phyloP scores from a whole-genome alignment of 257 asterid genomes.

The Galeopsis tetrahit region DNA sequence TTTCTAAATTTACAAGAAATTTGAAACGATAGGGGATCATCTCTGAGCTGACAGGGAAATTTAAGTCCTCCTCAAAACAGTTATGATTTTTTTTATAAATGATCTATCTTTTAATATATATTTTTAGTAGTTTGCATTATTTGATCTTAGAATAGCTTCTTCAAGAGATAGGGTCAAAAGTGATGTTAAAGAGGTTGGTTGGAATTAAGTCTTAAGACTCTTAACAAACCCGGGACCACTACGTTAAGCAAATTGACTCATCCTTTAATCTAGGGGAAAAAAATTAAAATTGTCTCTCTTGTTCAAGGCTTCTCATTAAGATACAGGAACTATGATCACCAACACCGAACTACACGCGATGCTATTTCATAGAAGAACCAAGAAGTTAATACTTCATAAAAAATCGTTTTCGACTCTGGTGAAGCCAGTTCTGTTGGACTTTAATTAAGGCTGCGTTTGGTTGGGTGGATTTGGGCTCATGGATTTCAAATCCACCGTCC shows the following conservation, averaged over 20 bases:
- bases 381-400: neutral
- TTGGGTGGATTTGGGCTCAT: too few relatives aligned
- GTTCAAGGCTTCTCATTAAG: slow-evolving; percentile 13
- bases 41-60: slow-evolving; percentile 16
- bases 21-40: neutral
- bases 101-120: neutral
- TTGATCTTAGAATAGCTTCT: slow-evolving; percentile 18
- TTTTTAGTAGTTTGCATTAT: neutral
- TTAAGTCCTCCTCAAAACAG: slow-evolving; percentile 18
- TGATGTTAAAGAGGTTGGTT: slow-evolving; percentile 31
- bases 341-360: neutral
- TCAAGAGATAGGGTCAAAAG: slow-evolving; percentile 7
- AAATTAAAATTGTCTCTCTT: neutral
- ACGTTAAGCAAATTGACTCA: slow-evolving; percentile 23
- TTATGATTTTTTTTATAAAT: neutral
- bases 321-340: slow-evolving; percentile 7
- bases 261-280: neutral
- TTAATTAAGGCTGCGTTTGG: too few relatives aligned
- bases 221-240: slow-evolving; percentile 13
- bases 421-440: slow-evolving; percentile 8
- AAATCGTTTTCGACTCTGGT: neutral
- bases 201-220: slow-evolving; percentile 20
- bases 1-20: neutral
- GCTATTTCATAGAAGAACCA: slow-evolving; percentile 21
- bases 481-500: too few relatives aligned